Conservation (phyloP, 169 alveolate species). For the Plasmodium berghei region DNA sequence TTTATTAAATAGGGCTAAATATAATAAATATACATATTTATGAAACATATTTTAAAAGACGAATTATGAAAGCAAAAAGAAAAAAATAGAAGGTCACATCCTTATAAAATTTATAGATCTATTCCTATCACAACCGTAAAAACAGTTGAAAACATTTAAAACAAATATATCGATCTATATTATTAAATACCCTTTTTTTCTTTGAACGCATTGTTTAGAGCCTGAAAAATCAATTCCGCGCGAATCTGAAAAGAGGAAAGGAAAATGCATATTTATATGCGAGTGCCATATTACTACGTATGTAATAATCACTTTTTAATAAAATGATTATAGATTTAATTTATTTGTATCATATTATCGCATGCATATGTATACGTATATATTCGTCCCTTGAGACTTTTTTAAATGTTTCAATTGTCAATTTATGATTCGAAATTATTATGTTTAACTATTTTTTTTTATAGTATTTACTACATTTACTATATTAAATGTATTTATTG, state of each 20-base stretch:
- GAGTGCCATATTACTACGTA: neutral
- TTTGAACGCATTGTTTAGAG: conserved; percentile 73
- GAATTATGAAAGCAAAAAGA: too few relatives aligned
- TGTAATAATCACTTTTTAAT: neutral
- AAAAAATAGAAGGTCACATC: too few relatives aligned
- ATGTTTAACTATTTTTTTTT: neutral
- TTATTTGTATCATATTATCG: neutral
- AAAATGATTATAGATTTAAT: too few relatives aligned
- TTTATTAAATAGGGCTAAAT: too few relatives aligned
- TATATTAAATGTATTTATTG: conserved; percentile 6
- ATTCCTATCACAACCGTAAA: too few relatives aligned
- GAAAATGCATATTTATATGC: neutral
- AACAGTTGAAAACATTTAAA: too few relatives aligned
- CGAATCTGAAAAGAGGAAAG: conserved; percentile 43
- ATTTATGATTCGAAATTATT: neutral
- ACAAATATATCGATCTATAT: neutral
- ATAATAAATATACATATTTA: too few relatives aligned
- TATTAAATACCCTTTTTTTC: conserved; percentile 29
- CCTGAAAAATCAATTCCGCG: conserved; percentile 76
- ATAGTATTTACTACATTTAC: neutral
- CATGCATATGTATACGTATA: conserved; percentile 5
- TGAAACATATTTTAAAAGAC: too few relatives aligned
- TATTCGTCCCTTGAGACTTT: neutral
- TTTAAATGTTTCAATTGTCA: neutral
- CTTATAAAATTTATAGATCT: too few relatives aligned